Evolutionary conservation across 805 yeast species (phyloP).

Genomic region (Tetrapisispora iriomotensis): DNA sequence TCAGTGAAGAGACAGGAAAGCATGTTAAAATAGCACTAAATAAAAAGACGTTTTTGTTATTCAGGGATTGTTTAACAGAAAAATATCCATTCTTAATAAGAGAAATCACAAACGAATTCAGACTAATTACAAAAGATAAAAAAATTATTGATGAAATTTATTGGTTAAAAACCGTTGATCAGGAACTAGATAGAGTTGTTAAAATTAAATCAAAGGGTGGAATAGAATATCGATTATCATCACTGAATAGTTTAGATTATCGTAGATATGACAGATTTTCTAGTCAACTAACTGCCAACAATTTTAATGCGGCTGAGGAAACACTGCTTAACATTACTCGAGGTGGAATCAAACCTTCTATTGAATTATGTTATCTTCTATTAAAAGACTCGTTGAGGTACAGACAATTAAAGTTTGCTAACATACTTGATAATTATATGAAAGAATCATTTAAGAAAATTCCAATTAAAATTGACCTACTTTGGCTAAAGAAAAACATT

Average conservation of each 20-base stretch:
- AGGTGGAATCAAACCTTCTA: constrained; percentile 16
- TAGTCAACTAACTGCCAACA: constrained; percentile 4
- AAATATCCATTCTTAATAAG: constrained; percentile 13
- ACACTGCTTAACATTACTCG: constrained; percentile 13
- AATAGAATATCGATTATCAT: constrained; percentile 4
- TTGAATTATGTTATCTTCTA: constrained; percentile 14
- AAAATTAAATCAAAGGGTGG: constrained; percentile 5
- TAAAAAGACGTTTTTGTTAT: constrained; percentile 10
- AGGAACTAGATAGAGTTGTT: constrained; percentile 3
- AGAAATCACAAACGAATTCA: constrained; percentile 19
- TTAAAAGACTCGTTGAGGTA: constrained; percentile 12
- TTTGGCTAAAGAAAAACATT: constrained; percentile 15
- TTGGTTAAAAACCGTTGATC: constrained; percentile 7
- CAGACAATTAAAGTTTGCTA: constrained; percentile 11
- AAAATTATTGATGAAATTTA: constrained; percentile 7
- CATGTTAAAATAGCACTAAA: constrained; percentile 1
- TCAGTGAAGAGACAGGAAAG: constrained; percentile 1
- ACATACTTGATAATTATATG: constrained; percentile 12
- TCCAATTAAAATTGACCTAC: constrained; percentile 19
- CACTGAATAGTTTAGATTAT: constrained; percentile 7
- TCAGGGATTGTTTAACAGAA: constrained; percentile 13
- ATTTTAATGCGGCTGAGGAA: constrained; percentile 8
- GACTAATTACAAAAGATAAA: constrained; percentile 8
- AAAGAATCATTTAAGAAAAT: constrained; percentile 8
- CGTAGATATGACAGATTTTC: constrained; percentile 6